Evolutionary conservation across 148 eudicot species (phyloP), one percentile per base, ranked within the genome.

Genomic region (Vaccinium vitisidaea): DNA sequence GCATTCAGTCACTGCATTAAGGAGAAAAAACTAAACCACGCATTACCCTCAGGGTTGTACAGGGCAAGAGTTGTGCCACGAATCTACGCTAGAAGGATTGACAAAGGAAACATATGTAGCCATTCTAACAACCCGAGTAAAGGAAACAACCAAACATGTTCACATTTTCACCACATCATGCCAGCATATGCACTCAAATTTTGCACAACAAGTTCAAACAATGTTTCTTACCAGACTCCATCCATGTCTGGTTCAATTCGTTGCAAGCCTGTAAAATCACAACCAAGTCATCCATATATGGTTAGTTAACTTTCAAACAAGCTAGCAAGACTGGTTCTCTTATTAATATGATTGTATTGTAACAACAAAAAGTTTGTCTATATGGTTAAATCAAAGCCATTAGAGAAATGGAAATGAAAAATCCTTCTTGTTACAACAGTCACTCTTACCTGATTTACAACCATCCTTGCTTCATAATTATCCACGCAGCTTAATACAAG

Each of bases 401-500:
- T 14, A 65, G 36, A 79, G 63, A 12, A 48, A 58, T 49, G 30
- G 5, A 65, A 58, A 53, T 58, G 53, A 3, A 15, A 76, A 54
- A 14, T 7, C 16, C 43, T 27, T 30, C 49, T 43, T 81, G 10
- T 56, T 76, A 80, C 77, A 39, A 32, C 16, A 30, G 23, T 48
- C 80, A 59, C 52, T 49, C 83, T 80, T 56, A 97, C 98, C 99
- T 95, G 99, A 90, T 97, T 97, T 84, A 97, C 98, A 65, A 95
- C 99, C 99, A 97, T 97, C 88, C 99, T 94, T 83, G 99, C 99
- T 91, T 97, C 99, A 85, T 97, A 95, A 88, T 97, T 97, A 90
- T 97, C 98, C 27, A 97, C 98, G 84, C 99, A 97, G 86, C 99
- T 97, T 84, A 97, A 88, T 67, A 97, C 99, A 86, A 97, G 99